A percentile compares a stretch with the other conserved stretches of the same genome.
phyloP scores from a whole-genome alignment of 1,139 yeast genomes.

The Nakaseomyces kungkrabaensis region DNA sequence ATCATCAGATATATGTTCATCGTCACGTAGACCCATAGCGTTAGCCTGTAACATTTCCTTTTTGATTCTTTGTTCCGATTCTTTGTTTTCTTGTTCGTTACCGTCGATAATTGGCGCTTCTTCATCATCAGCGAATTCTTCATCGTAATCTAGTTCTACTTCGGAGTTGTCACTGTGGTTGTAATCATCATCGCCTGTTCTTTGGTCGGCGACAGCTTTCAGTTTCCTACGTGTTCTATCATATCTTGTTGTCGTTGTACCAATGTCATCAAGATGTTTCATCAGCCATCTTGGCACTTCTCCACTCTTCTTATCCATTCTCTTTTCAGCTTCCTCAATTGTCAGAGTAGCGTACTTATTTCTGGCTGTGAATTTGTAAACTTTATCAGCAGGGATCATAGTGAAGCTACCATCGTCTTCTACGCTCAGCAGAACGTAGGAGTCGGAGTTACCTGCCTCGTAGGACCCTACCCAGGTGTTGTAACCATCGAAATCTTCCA shows the following conservation, averaged over 20 bases:
- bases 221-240: conserved; percentile 40
- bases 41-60: conserved; percentile 84
- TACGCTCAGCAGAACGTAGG: conserved; percentile 75
- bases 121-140: conserved; percentile 96
- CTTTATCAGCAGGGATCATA: conserved; percentile 91
- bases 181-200: conserved; percentile 35
- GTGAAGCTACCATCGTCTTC: conserved; percentile 78
- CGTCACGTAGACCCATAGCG: conserved; percentile 55
- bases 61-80: conserved; percentile 79
- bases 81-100: conserved; percentile 87
- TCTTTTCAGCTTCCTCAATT: conserved; percentile 90
- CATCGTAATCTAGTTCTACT: conserved; percentile 90
- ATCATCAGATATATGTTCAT: conserved; percentile 43
- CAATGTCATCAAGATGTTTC: conserved; percentile 73
- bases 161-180: conserved; percentile 58
- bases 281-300: conserved; percentile 91
- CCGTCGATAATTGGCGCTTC: conserved; percentile 98
- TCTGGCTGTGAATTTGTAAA: conserved; percentile 85
- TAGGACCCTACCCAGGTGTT: conserved; percentile 94
- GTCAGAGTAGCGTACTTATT: conserved; percentile 90
- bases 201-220: conserved; percentile 44
- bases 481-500: conserved; percentile 90
- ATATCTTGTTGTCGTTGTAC: conserved; percentile 36
- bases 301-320: conserved; percentile 70
- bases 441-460: conserved; percentile 87